These are phyloP conservation scores for Mucor saturninus DNA, from an alignment of 371 early-diverging fungal genomes.

Conservation along the genomic window DNA sequence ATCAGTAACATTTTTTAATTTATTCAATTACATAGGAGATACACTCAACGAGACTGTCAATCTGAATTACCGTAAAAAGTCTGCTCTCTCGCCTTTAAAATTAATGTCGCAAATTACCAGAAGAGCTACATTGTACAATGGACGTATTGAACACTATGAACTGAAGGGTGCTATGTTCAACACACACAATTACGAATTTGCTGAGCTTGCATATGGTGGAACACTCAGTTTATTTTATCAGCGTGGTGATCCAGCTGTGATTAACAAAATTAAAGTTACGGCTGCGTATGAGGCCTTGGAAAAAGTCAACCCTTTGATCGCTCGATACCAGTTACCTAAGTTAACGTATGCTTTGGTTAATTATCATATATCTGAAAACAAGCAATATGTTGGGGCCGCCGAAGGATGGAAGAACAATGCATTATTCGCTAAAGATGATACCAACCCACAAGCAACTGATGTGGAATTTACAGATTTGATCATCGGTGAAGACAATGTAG, in stretches of 20 bases:
- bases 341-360: constrained; percentile 11
- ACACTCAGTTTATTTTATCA: constrained; percentile 3
- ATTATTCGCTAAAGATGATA: background rate
- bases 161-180: background rate
- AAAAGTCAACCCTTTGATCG: constrained; percentile 1
- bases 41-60: background rate
- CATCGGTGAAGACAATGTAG: no score
- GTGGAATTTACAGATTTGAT: no score
- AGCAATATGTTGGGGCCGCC: background rate
- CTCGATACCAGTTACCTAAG: background rate
- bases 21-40: no score
- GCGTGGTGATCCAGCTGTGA: background rate
- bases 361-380: constrained; percentile 10
- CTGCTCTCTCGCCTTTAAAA: constrained; percentile 7
- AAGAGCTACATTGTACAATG: background rate
- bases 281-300: background rate
- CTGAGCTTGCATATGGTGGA: constrained; percentile 14
- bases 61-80: constrained; percentile 13
- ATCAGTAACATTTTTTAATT: no score
- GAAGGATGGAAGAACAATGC: background rate
- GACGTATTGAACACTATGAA: constrained; percentile 6
- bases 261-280: background rate
- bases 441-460: no score
- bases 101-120: constrained; percentile 7
- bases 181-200: constrained; percentile 13